Conservation (phyloP, 2,329 filamentous ascomycete genomes). For the Albifimbria verrucaria region DNA sequence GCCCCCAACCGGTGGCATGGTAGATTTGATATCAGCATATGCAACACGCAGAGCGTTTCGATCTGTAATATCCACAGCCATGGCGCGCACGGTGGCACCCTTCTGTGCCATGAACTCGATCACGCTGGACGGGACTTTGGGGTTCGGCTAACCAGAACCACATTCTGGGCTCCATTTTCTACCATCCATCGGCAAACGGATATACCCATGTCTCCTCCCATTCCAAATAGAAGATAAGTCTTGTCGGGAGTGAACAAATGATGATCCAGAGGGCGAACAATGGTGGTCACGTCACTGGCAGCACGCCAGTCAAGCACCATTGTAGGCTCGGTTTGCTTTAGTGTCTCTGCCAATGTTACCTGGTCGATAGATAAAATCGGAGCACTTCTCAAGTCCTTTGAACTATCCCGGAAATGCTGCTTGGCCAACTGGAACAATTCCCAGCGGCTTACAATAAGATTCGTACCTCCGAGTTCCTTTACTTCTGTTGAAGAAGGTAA, state of each 20-base stretch:
- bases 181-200: conserved; percentile 39
- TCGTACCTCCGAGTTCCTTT: no score
- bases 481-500: no score
- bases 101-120: conserved; percentile 12
- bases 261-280: not conserved
- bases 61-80: conserved; percentile 9
- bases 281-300: conserved; percentile 5
- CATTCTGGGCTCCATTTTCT: conserved; percentile 28
- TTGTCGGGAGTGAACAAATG: conserved; percentile 18
- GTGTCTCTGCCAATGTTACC: no score
- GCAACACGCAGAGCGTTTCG: conserved; percentile 3
- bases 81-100: conserved; percentile 5
- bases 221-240: conserved; percentile 30
- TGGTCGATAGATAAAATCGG: no score
- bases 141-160: conserved; percentile 36
- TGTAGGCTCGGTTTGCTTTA: no score
- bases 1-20: conserved; percentile 33
- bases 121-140: conserved; percentile 27
- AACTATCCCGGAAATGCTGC: no score
- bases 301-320: no score
- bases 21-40: conserved; percentile 12
- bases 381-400: no score
- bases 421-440: no score
- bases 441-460: no score
- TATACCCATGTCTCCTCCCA: conserved; percentile 30